Conservation (phyloP, 2,329 filamentous ascomycete genomes). For the Ceratocystis variospora region DNA sequence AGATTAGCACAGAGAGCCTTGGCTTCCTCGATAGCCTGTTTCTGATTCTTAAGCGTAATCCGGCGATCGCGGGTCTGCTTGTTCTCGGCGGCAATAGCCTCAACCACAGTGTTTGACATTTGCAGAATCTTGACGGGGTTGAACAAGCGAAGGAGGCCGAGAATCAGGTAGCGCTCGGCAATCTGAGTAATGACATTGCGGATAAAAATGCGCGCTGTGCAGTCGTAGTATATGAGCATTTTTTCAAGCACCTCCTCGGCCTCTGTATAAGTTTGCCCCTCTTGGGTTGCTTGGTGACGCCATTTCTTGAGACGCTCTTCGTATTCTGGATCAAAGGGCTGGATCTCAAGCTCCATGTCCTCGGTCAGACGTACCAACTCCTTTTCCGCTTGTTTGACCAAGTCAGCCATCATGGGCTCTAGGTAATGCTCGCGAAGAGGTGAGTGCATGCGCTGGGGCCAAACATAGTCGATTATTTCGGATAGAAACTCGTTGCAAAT, state of each 20-base stretch:
- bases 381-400: slow-evolving; percentile 34
- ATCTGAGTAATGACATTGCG: slow-evolving; percentile 41
- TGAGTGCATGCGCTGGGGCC: slow-evolving; percentile 39
- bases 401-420: slow-evolving; percentile 34
- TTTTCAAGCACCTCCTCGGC: slow-evolving; percentile 41
- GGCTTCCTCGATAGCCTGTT: slow-evolving; percentile 38
- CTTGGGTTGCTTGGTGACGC: slow-evolving; percentile 31
- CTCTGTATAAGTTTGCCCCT: slow-evolving; percentile 36
- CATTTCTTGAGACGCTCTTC: slow-evolving; percentile 37
- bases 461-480: slow-evolving; percentile 38
- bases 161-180: slow-evolving; percentile 37
- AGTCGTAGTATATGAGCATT: slow-evolving; percentile 42
- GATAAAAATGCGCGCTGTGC: slow-evolving; percentile 39
- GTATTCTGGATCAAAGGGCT: slow-evolving; percentile 41
- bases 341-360: slow-evolving; percentile 39
- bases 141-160: slow-evolving; percentile 39
- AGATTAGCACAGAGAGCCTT: slow-evolving; percentile 36
- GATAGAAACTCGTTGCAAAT: slow-evolving; percentile 41
- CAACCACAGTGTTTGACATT: slow-evolving; percentile 33
- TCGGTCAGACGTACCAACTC: slow-evolving; percentile 35
- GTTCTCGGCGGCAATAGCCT: slow-evolving; percentile 40
- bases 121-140: slow-evolving; percentile 38
- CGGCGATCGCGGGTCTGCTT: slow-evolving; percentile 39
- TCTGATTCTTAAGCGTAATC: slow-evolving; percentile 34
- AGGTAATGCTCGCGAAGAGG: slow-evolving; percentile 37